Conservation (phyloP, 805 yeast species). For the Alloascoidea hylecoeti region DNA sequence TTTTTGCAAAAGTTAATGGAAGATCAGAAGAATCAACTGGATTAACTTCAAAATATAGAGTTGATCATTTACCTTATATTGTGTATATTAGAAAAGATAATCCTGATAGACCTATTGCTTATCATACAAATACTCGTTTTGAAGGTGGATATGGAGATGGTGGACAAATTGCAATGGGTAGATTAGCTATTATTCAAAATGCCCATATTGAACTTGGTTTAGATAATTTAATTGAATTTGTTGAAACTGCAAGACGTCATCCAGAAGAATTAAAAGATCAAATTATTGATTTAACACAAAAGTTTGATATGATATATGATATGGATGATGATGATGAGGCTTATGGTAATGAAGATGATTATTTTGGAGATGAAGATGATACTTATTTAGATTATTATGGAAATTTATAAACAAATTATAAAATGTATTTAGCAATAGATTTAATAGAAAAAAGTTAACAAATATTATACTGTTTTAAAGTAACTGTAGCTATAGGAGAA, state of each 20-base stretch:
- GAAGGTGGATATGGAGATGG: no score
- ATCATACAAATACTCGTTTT: no score
- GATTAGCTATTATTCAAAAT: neutral
- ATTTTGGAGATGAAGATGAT: no score
- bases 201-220: neutral
- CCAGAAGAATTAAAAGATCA: neutral
- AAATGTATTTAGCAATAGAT: no score
- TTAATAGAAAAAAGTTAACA: no score
- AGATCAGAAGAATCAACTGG: neutral
- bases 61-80: neutral
- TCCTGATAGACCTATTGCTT: no score
- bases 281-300: neutral
- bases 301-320: neutral
- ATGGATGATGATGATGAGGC: constrained; percentile 1
- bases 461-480: no score
- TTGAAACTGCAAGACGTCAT: neutral
- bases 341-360: neutral
- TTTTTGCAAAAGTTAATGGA: constrained; percentile 1
- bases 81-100: neutral
- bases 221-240: neutral
- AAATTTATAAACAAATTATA: no score
- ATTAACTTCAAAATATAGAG: neutral
- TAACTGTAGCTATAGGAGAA: no score
- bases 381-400: no score
- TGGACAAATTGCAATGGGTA: no score